Base-by-base conservation (phyloP, 805 yeast genomes). In the Wickerhamomyces strasburgensis region DNA sequence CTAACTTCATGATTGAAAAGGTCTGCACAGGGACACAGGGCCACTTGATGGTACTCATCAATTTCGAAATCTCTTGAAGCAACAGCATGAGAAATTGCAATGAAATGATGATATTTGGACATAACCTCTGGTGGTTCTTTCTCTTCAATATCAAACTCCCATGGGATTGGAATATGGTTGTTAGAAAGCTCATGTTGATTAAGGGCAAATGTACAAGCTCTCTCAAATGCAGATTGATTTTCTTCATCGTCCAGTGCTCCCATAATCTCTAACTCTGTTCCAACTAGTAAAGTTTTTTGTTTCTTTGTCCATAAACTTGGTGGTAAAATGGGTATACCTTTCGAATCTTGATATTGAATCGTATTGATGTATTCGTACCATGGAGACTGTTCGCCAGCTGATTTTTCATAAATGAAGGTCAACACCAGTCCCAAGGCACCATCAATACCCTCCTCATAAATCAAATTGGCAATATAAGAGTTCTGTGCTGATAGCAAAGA, bases 11-110 rank as follows among this genome's bases (percentile, higher is more conserved):
- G 96, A 48, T 89, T 89, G 61, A 88, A 86, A 25, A 90, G 62
- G 60, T 89, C 96, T 0, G 96, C 97, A 13, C 88, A 85, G 0
- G 97, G 96, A 17, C 89, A 95, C 34, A 90, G 62, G 0, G 84
- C 86, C 21, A 80, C 67, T 23, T 78, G 84, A 49, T 82, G 86
- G 54, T 59, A 88, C 34, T 68, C 68, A 57, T 90, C 98, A 19
- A 89, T 75, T 28, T 78, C 79, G 56, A 90, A 89, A 1, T 89
- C 88, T 43, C 96, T 69, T 1, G 93, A 76, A 0, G 89, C 77
- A 13, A 86, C 69, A 0, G 80, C 72, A 49, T 71, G 74, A 5
- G 75, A 76, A 3, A 68, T 66, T 6, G 75, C 70, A 3, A 84
- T 78, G 46, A 85, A 84, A 14, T 56, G 55, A 7, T 56, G 47